Conservation (phyloP, 2,329 filamentous ascomycete species). For the Neopestalotiopsis rosae region DNA sequence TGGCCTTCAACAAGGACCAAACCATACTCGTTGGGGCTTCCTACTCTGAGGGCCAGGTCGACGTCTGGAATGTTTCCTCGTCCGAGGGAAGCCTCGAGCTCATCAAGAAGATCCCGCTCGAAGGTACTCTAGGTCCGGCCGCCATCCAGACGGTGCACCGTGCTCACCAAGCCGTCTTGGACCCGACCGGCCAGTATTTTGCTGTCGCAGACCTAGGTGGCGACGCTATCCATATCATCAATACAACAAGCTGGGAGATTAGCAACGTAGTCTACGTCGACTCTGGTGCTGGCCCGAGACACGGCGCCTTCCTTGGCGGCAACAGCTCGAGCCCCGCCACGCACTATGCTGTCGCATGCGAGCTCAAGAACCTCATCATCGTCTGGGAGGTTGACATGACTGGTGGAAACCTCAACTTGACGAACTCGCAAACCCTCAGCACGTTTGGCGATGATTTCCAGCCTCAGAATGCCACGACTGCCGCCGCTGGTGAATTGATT, state of each 20-base stretch:
- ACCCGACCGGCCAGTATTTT: conserved; percentile 55
- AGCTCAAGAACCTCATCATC: conserved; percentile 50
- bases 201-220: conserved; percentile 55
- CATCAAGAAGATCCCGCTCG: conserved; percentile 43
- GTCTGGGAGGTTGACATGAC: conserved; percentile 48
- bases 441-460: conserved; percentile 43
- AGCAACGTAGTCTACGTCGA: conserved; percentile 38
- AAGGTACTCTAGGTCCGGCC: conserved; percentile 38
- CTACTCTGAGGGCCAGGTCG: conserved; percentile 47
- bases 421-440: conserved; percentile 42
- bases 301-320: conserved; percentile 51
- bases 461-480: conserved; percentile 41
- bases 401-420: conserved; percentile 40
- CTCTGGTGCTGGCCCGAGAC: conserved; percentile 53
- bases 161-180: conserved; percentile 54
- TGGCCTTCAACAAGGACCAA: conserved; percentile 50
- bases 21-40: conserved; percentile 51
- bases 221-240: conserved; percentile 52
- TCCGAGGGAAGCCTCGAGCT: conserved; percentile 40
- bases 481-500: conserved; percentile 52
- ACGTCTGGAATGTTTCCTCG: conserved; percentile 50
- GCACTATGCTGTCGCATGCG: conserved; percentile 54
- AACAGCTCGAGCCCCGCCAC: conserved; percentile 35
- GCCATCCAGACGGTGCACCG: conserved; percentile 36
- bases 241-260: conserved; percentile 46